Evolutionary conservation across 305 asterid species (phyloP), one percentile per base, ranked within the genome.

Genomic region (Fraxinus greggii): DNA sequence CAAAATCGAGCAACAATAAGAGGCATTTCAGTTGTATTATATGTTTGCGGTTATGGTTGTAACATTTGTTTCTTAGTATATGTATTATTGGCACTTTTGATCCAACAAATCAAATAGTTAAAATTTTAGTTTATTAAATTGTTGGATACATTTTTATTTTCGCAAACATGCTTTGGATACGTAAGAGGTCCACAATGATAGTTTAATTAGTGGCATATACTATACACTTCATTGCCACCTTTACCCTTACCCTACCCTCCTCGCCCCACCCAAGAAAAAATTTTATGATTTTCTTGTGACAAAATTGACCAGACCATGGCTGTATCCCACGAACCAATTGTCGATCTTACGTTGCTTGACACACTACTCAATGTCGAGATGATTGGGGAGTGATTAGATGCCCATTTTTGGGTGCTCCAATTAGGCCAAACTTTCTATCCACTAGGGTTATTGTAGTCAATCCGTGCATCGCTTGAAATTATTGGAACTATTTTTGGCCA

Each of bases 331-430:
- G 65, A 29, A 75, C 38, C 76, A 81, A 38, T 9, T 59, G 40
- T 17, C 24, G 26, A 33, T 23, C 75, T 21, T 70, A 42, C 76
- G 80, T 32, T 35, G 59, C 76, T 9, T 42, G 84, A 77, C 80
- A 77, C 80, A 79, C 67, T 76, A 87, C 63, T 70, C 36, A 17
- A 38, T 63, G 80, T 76, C 83, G 28, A 32, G 78, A 83, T 78
- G 81, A 86, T 78, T 84, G 86, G 67, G 80, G 79, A 69, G 31
- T 88, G 91, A 88, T 82, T 86, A 84, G 91, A 84, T 78, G 83
- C 86, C 88, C 88, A 84, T 38, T 72, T 80, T 69, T 61, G 72
- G 83, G 87, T 82, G 85, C 85, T 85, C 82, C 88, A 80, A 85
- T 83, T 83, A 33, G 42, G 9, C 23, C 42, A 21, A 28, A 1